Base-by-base conservation (phyloP, 768 basidiomycete genomes). In the Panaeolus cyanescens region DNA sequence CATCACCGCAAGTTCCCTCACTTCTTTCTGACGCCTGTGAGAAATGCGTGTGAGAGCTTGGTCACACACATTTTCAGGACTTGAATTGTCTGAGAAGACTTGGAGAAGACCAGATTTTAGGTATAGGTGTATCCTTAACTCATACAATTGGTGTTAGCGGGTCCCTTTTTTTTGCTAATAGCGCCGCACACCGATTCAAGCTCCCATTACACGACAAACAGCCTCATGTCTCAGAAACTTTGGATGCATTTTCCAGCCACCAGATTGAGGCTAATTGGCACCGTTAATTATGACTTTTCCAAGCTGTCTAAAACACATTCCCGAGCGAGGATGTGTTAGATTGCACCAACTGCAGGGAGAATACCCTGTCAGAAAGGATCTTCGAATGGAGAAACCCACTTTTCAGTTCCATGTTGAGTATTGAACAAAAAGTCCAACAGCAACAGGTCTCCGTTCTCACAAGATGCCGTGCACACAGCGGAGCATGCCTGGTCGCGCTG, bases 201-300 rank as follows among this genome's bases (percentile, higher is more conserved):
- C 53, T 45, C 42, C 22, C 22, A 58, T 22, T 50, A 12, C 9
- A 50, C 15, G 9, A 28, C 5, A 50, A 3, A 50, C 7, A 5
- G 25, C 45, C 45, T 28, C 45, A 28, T 50, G 25, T 20, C 30
- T n/a, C 9, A 1, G 40, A 42, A 6, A 42, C 25, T 7, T 10
- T 25, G 45, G 25, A 30, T 28, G 9, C 7, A 9, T 50, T 25
- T n/a, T n/a, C n/a, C 12, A 22, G 39, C 57, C 22, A 58, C 56
- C 39, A 30, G 10, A 56, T 9, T 12, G 53, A 37, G 22, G 13
- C 4, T 36, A 56, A 56, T 17, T 31, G 56, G 34, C n/a, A 55
- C 54, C 54, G 31, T 55, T 55, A 55, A 33, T 55, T 55, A 55
- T 55, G 15, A 28, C 45, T 28, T 50, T 28, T 50, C 45, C 10